Conservation (phyloP, 495 filamentous ascomycete genomes). For the Hypomontagnella monticulosa region DNA sequence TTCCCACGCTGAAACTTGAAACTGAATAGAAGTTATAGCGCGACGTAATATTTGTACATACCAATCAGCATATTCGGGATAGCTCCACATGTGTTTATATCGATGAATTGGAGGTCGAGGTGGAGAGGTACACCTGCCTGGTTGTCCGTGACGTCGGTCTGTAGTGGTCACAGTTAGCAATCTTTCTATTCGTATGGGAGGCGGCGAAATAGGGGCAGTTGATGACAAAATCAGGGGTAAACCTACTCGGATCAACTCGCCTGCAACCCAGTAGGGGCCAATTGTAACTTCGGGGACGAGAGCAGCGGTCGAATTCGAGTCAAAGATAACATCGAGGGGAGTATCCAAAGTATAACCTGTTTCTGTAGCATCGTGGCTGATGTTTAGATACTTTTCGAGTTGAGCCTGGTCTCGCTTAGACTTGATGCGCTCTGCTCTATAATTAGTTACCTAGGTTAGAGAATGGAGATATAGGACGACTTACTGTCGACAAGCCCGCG, state of each 20-base stretch:
- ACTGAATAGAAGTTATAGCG: no score
- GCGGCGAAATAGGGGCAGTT: not conserved
- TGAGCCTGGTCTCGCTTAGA: constrained; percentile 42
- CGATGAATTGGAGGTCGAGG: constrained; percentile 65
- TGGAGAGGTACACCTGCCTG: constrained; percentile 60
- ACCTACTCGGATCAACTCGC: constrained; percentile 54
- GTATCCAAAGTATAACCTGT: constrained; percentile 52
- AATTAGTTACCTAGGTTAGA: constrained; percentile 2
- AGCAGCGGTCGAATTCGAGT: constrained; percentile 47
- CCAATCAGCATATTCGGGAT: constrained; percentile 57
- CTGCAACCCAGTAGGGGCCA: constrained; percentile 54
- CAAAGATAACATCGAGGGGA: constrained; percentile 59
- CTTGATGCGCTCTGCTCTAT: constrained; percentile 33
- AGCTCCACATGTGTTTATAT: constrained; percentile 61
- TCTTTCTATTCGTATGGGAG: not conserved
- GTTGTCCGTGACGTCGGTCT: constrained; percentile 56
- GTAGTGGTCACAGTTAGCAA: constrained; percentile 46
- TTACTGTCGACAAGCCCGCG: constrained; percentile 59
- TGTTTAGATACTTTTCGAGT: constrained; percentile 40
- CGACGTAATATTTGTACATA: no score
- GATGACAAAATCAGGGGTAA: not conserved
- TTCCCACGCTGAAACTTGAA: no score
- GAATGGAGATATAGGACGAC: constrained; percentile 17
- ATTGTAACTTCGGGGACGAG: constrained; percentile 52
- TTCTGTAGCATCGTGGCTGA: constrained; percentile 36